A percentile compares a stretch with the other conserved stretches of the same genome.
Evolutionary conservation across 352 stramenopile species (phyloP).

Genomic region (Phytophthora syringae): DNA sequence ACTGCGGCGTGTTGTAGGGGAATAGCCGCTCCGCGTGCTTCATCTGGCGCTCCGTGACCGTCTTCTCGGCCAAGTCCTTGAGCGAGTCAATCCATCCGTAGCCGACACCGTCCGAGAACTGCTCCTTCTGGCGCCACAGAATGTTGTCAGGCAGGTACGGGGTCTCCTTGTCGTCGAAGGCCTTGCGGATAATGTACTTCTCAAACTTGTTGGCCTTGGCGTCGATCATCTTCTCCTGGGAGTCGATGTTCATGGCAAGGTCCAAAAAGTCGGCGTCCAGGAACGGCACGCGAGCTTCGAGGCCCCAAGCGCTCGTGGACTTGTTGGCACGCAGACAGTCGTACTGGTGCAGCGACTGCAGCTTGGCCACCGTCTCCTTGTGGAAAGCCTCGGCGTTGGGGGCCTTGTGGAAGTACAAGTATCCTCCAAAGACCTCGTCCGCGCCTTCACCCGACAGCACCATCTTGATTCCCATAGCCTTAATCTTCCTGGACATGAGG

Average conservation of each 20-base stretch:
- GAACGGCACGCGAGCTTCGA: slow-evolving; percentile 98
- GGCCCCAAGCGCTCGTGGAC: slow-evolving; percentile 97
- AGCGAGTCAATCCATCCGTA: slow-evolving; percentile 99
- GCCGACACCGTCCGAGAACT: slow-evolving; percentile 99
- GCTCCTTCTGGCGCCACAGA: slow-evolving; percentile 99
- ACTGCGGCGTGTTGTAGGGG: slow-evolving; percentile 98
- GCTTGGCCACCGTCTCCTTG: slow-evolving; percentile 95
- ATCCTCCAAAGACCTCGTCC: slow-evolving; percentile 98
- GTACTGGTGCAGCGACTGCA: slow-evolving; percentile 97
- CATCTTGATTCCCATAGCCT: slow-evolving; percentile 99
- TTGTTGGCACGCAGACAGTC: slow-evolving; percentile 99
- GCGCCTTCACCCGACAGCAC: slow-evolving; percentile 98
- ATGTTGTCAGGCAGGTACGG: slow-evolving; percentile 98
- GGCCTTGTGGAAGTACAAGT: slow-evolving; percentile 99
- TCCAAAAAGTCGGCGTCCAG: slow-evolving; percentile 98
- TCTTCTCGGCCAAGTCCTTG: slow-evolving; percentile 94
- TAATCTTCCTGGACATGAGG: slow-evolving; percentile 99
- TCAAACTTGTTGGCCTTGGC: slow-evolving; percentile 94
- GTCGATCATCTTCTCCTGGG: slow-evolving; percentile 98
- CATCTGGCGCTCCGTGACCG: slow-evolving; percentile 97
- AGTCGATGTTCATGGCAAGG: slow-evolving; percentile 98
- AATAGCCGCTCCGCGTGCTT: slow-evolving; percentile 95
- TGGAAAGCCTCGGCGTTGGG: slow-evolving; percentile 94
- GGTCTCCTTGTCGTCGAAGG: slow-evolving; percentile 97
- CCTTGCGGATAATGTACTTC: slow-evolving; percentile 99